Base-by-base conservation (phyloP, 2,329 filamentous ascomycete species). In the Xylariomycetidae sp. region DNA sequence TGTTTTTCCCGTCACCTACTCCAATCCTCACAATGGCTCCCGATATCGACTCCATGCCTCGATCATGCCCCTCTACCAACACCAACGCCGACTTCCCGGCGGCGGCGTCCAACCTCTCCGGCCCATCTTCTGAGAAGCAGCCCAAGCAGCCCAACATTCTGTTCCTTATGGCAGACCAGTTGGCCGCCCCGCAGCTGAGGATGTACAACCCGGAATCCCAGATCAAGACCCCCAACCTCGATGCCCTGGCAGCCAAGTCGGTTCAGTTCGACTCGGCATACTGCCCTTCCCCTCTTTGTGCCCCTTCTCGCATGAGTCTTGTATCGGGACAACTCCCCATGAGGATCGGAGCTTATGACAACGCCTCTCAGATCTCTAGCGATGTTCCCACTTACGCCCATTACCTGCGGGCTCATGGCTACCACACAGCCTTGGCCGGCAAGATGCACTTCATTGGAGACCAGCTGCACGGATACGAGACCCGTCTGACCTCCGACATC, bases 361-460 rank as follows among this genome's bases (percentile, higher is more conserved):
- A 95, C 55, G 89, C 88, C 27, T 79, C 84, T 20, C 83, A 88
- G 47, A 81, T 95, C 50, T 72, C 77, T 35, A 85, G 85, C 35
- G 87, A 94, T 49, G 76, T 85, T 19, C 89, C 88, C 10, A 95
- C 89, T 1, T 95, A 93, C 55, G 87, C 89, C 7, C 89, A 95
- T 60, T 95, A 95, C 61, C 69, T 95, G 34, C 83, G 89, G 31
- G 72, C 76, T 25, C 79, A 82, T 50, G 87, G 86, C 33, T 95
- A 95, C 54, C 85, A 95, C 62, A 95, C 89, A 10, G 85, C 83
- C 5, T 69, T 95, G 48, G 87, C 89, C 5, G 89, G 89, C 42
- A 95, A 95, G 72, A 95, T 95, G 89, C 89, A 95, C 63, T 95
- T 95, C 57, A 84, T 93, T 34, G 89, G 89, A 20, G 89, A 95